phyloP scores from a whole-genome alignment of 352 stramenopile genomes.

The Globisporangium camurandrum region DNA sequence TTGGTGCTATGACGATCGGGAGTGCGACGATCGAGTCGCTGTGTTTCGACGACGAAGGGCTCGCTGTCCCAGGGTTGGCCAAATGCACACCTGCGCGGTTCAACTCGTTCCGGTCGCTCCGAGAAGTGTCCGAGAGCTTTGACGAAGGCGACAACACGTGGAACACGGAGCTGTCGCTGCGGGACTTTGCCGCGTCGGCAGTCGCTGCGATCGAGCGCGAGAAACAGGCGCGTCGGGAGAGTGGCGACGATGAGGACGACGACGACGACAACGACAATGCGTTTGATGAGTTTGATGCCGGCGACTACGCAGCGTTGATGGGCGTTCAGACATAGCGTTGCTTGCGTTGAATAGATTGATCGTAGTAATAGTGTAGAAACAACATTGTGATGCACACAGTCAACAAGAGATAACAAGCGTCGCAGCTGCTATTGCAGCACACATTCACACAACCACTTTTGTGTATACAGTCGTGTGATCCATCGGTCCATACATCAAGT shows the following conservation, averaged over 20 bases:
- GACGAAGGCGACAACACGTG: conserved; percentile 18
- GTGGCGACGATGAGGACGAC: conserved; percentile 7
- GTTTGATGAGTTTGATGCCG: conserved; percentile 9
- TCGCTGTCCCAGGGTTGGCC: conserved; percentile 64
- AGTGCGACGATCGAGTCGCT: neutral
- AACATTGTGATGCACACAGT: neutral
- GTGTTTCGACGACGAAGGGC: conserved; percentile 44
- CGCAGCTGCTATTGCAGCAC: neutral
- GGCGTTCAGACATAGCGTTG: neutral
- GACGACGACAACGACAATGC: conserved; percentile 3
- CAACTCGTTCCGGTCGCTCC: conserved; percentile 70
- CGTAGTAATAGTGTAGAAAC: neutral
- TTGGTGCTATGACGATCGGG: conserved; percentile 1
- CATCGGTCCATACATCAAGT: neutral
- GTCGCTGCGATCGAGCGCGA: conserved; percentile 14
- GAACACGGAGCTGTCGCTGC: neutral
- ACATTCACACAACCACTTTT: neutral
- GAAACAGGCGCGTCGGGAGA: no score
- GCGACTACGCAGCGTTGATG: conserved; percentile 1
- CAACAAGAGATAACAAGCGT: neutral
- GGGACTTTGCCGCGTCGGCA: conserved; percentile 10
- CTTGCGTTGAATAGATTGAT: neutral
- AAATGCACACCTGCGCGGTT: conserved; percentile 77
- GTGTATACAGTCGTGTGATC: neutral
- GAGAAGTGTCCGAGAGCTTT: conserved; percentile 21